Conservation (phyloP, 2,329 filamentous ascomycete species). For the Neonectria neomacrospora region DNA sequence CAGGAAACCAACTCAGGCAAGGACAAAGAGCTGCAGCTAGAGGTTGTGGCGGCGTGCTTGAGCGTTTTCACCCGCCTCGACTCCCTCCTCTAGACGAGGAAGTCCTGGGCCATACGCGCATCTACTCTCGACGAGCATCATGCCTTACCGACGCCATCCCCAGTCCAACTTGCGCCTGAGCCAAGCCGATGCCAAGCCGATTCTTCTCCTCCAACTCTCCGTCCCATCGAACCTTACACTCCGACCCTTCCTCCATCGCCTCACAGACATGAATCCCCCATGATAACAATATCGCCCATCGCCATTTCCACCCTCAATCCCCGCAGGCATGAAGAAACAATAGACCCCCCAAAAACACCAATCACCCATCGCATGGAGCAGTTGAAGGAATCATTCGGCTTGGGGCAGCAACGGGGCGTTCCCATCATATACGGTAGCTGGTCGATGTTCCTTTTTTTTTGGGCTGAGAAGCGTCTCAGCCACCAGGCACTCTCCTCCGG, state of each 20-base stretch:
- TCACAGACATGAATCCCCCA: conserved; percentile 28
- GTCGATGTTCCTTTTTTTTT: neutral
- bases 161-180: conserved; percentile 33
- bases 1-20: conserved; percentile 85
- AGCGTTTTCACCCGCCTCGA: conserved; percentile 98
- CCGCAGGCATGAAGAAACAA: conserved; percentile 21
- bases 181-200: conserved; percentile 28
- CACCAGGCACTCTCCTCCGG: neutral
- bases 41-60: conserved; percentile 95
- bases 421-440: conserved; percentile 6
- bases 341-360: conserved; percentile 16
- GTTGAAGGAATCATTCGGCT: conserved; percentile 31
- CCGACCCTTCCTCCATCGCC: conserved; percentile 21
- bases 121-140: conserved; percentile 25
- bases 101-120: conserved; percentile 17
- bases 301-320: conserved; percentile 13
- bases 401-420: conserved; percentile 23
- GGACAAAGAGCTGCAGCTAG: conserved; percentile 94
- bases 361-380: conserved; percentile 29
- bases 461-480: neutral
- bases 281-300: conserved; percentile 27
- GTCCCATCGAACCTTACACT: conserved; percentile 31
- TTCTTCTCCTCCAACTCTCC: conserved; percentile 29
- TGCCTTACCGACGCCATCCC: conserved; percentile 24
- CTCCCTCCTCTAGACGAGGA: conserved; percentile 78